Evolutionary conservation across 2,329 filamentous ascomycete species (phyloP).

Genomic region (Ceratocystis papillata): DNA sequence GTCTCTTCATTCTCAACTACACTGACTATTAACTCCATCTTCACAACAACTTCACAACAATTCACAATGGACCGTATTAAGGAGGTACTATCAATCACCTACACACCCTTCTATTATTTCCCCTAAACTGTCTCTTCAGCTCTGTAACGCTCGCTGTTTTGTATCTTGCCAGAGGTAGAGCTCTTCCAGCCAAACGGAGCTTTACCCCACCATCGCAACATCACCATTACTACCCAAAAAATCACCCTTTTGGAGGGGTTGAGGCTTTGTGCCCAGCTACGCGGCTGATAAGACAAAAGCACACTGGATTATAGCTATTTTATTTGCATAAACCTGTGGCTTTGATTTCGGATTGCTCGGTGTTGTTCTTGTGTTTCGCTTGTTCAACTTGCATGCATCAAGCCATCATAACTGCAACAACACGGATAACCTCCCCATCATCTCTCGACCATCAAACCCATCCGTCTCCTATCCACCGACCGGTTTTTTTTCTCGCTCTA

Average conservation of each 20-base stretch:
- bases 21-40: background rate
- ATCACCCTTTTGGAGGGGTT: slow-evolving; percentile 4
- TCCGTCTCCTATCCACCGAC: background rate
- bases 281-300: background rate
- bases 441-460: slow-evolving; percentile 5
- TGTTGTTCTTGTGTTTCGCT: background rate
- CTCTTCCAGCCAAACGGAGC: slow-evolving; percentile 14
- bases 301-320: background rate
- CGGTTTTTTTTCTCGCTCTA: background rate
- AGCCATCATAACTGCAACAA: background rate
- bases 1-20: background rate
- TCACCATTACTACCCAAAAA: background rate
- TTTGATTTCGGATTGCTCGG: background rate
- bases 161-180: background rate
- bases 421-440: background rate
- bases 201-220: slow-evolving; percentile 25
- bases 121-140: slow-evolving; percentile 7
- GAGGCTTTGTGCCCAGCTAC: background rate
- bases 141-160: slow-evolving; percentile 1
- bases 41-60: slow-evolving; percentile 2
- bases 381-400: slow-evolving; percentile 2
- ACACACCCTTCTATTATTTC: background rate
- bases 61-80: slow-evolving; percentile 71
- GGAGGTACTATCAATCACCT: slow-evolving; percentile 51
- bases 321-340: background rate